A percentile compares a stretch with the other conserved stretches of the same genome.
phyloP scores from a whole-genome alignment of 805 yeast genomes.

The Danielia oregonensis region DNA sequence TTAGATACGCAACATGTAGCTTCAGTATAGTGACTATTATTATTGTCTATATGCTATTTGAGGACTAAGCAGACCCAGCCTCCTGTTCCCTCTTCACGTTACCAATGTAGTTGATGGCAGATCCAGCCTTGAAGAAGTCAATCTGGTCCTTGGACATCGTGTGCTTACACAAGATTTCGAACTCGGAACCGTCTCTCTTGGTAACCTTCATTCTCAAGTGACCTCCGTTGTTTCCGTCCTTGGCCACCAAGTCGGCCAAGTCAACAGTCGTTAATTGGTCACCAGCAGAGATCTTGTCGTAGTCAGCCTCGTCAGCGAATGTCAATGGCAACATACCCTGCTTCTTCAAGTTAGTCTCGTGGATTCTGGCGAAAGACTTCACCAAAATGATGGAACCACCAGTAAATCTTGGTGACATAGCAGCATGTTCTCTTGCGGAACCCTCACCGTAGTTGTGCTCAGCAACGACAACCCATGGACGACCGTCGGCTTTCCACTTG shows the following conservation, averaged over 20 bases:
- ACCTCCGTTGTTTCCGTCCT: conserved; percentile 88
- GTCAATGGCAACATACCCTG: conserved; percentile 97
- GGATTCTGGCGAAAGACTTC: conserved; percentile 96
- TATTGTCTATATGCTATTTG: no score
- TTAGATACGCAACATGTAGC: no score
- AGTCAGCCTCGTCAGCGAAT: conserved; percentile 85
- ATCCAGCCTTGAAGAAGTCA: conserved; percentile 94
- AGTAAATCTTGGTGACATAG: conserved; percentile 88
- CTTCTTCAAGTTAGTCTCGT: conserved; percentile 95
- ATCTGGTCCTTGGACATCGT: conserved; percentile 97
- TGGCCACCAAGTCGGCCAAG: conserved; percentile 52
- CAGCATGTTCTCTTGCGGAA: conserved; percentile 98
- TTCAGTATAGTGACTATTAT: no score
- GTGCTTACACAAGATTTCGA: conserved; percentile 76
- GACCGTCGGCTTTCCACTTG: conserved; percentile 81
- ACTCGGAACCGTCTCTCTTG: conserved; percentile 64
- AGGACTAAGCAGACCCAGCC: no score
- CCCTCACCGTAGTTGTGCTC: conserved; percentile 99
- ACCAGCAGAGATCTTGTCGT: conserved; percentile 73
- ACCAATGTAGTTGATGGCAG: conserved; percentile 92
- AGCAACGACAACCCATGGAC: conserved; percentile 94
- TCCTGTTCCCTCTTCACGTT: conserved; percentile 32
- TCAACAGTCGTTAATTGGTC: conserved; percentile 44
- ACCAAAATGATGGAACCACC: conserved; percentile 88
- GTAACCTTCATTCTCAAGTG: conserved; percentile 65